phyloP scores from a whole-genome alignment of 2,329 filamentous ascomycete species.

The Sporothrix sp. region DNA sequence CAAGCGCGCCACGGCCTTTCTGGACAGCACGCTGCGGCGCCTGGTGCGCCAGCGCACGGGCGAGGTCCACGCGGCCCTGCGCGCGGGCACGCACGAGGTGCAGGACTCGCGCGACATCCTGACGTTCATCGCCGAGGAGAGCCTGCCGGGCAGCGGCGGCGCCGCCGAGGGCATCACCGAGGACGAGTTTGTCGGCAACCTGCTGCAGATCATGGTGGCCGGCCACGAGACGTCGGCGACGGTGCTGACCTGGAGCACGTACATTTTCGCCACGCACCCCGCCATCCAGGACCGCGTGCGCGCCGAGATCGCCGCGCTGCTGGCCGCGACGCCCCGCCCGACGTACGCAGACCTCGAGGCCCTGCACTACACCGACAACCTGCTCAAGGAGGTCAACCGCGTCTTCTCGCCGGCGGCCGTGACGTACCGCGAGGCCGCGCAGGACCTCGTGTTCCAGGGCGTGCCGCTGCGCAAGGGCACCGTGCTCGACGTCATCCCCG shows the following conservation, averaged over 20 bases:
- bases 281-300: conserved; percentile 27
- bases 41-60: conserved; percentile 25
- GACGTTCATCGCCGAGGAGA: conserved; percentile 23
- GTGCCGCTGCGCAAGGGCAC: conserved; percentile 29
- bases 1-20: conserved; percentile 13
- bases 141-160: conserved; percentile 14
- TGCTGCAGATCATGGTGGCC: conserved; percentile 16
- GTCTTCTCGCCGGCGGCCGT: conserved; percentile 22
- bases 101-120: conserved; percentile 19
- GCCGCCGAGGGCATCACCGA: conserved; percentile 17
- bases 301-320: conserved; percentile 28
- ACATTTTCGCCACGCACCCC: conserved; percentile 25
- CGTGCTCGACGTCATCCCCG: conserved; percentile 26
- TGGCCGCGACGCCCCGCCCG: conserved; percentile 22
- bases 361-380: conserved; percentile 25
- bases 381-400: conserved; percentile 28
- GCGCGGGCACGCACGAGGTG: conserved; percentile 18
- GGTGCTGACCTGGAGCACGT: conserved; percentile 26
- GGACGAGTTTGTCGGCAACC: conserved; percentile 20
- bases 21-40: conserved; percentile 23
- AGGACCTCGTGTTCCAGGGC: conserved; percentile 27
- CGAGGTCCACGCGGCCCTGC: conserved; percentile 16
- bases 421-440: conserved; percentile 13
- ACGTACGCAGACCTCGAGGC: conserved; percentile 11
- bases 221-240: conserved; percentile 28